These are phyloP conservation scores for Fusarium annulatum DNA, from an alignment of 2,329 filamentous ascomycete species.

Conservation along the genomic window DNA sequence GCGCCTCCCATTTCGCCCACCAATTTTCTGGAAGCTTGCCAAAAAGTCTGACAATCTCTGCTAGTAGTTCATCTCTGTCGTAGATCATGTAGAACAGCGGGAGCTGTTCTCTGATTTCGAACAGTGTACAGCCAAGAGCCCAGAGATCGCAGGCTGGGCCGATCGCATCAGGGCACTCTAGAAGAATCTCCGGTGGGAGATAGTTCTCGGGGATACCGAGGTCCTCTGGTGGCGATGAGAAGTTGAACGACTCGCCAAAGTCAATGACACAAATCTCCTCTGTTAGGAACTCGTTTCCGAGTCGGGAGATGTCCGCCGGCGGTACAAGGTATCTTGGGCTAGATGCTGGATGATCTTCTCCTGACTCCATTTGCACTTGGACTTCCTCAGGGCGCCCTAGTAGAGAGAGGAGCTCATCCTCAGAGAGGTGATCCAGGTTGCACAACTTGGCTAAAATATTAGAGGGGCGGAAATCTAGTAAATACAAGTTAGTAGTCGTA, in stretches of 20 bases:
- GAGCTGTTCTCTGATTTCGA: slow-evolving; percentile 48
- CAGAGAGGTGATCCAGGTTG: slow-evolving; percentile 37
- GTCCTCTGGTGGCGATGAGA: slow-evolving; percentile 25
- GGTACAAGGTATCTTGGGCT: slow-evolving; percentile 42
- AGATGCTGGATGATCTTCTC: slow-evolving; percentile 13
- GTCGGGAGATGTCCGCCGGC: slow-evolving; percentile 3
- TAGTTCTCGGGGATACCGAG: slow-evolving; percentile 47
- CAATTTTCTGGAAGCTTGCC: slow-evolving; percentile 47
- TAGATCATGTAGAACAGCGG: slow-evolving; percentile 45
- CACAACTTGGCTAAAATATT: slow-evolving; percentile 44
- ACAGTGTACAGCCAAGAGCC: slow-evolving; percentile 50
- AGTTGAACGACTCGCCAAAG: slow-evolving; percentile 39
- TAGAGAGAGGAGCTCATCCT: slow-evolving; percentile 32
- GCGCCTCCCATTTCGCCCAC: slow-evolving; percentile 47
- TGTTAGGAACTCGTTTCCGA: slow-evolving; percentile 7
- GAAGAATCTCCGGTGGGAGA: slow-evolving; percentile 43
- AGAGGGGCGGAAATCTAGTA: slow-evolving; percentile 40
- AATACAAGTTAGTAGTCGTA: background rate
- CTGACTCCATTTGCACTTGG: slow-evolving; percentile 10
- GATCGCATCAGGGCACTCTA: slow-evolving; percentile 30
- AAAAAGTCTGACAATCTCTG: slow-evolving; percentile 45
- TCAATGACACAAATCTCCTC: slow-evolving; percentile 41
- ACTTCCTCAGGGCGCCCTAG: slow-evolving; percentile 24
- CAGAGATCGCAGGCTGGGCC: slow-evolving; percentile 46
- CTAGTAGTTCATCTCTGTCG: slow-evolving; percentile 45